Conservation (phyloP, 2,329 filamentous ascomycete genomes). For the Knufia fluminis region DNA sequence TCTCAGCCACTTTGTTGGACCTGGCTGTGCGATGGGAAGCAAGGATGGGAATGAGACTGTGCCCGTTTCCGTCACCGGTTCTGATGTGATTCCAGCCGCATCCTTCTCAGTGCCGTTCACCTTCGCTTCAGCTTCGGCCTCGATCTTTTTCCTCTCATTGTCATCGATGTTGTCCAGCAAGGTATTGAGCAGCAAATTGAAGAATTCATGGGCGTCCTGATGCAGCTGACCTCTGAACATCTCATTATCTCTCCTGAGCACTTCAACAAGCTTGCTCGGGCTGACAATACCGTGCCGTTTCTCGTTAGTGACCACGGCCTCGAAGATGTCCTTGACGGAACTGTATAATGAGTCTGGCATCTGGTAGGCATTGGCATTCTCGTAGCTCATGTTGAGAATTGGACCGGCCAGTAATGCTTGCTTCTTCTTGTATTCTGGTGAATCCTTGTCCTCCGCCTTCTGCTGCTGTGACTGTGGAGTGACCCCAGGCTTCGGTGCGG, state of each 20-base stretch:
- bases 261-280: constrained; percentile 85
- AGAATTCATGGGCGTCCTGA: constrained; percentile 95
- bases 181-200: constrained; percentile 90
- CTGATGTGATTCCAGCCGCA: constrained; percentile 26
- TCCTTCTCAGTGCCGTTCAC: constrained; percentile 26
- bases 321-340: constrained; percentile 90
- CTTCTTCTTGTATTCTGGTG: constrained; percentile 97
- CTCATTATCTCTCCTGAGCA: constrained; percentile 88
- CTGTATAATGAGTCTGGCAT: constrained; percentile 96
- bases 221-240: constrained; percentile 97
- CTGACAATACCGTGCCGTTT: constrained; percentile 83
- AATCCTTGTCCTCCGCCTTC: constrained; percentile 87
- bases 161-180: constrained; percentile 88
- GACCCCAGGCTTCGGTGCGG: constrained; percentile 32
- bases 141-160: constrained; percentile 52
- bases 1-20: constrained; percentile 82
- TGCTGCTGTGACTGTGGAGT: constrained; percentile 37
- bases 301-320: constrained; percentile 71
- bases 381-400: constrained; percentile 72
- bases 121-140: constrained; percentile 26
- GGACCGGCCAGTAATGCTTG: constrained; percentile 81
- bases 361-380: constrained; percentile 70
- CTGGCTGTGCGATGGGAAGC: constrained; percentile 36
- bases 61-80: constrained; percentile 41
- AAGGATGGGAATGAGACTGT: constrained; percentile 30